Evolutionary conservation across 2,329 filamentous ascomycete genomes (phyloP).

Genomic region (Cryphonectria parasitica): DNA sequence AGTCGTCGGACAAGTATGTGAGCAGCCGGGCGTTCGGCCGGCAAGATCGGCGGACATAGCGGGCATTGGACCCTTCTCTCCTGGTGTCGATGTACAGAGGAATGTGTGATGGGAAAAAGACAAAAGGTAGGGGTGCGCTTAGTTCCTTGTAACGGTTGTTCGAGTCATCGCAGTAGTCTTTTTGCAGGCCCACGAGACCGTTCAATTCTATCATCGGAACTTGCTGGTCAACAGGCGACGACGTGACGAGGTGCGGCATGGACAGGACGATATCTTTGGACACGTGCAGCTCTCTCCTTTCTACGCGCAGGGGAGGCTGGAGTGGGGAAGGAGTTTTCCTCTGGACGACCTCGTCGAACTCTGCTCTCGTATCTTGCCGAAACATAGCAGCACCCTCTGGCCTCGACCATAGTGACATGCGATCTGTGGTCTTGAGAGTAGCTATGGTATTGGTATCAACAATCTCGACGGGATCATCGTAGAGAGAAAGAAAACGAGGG

Average conservation of each 20-base stretch:
- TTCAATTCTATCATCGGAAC: constrained; percentile 72
- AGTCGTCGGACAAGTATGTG: constrained; percentile 77
- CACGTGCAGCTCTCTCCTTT: constrained; percentile 52
- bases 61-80: constrained; percentile 80
- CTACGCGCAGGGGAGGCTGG: constrained; percentile 52
- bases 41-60: constrained; percentile 92
- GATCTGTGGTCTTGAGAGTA: constrained; percentile 73
- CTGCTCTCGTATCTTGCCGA: constrained; percentile 67
- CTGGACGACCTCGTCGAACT: constrained; percentile 71
- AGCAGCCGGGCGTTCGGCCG: constrained; percentile 86
- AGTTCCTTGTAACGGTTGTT: constrained; percentile 71
- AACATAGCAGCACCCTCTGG: constrained; percentile 66
- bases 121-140: constrained; percentile 69
- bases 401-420: constrained; percentile 77
- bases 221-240: constrained; percentile 58
- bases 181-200: constrained; percentile 74
- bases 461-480: constrained; percentile 64
- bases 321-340: constrained; percentile 36
- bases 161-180: constrained; percentile 69
- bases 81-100: constrained; percentile 94
- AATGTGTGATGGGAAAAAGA: constrained; percentile 85
- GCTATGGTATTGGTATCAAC: constrained; percentile 77
- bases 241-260: constrained; percentile 68
- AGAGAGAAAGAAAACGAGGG: constrained; percentile 73
- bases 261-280: constrained; percentile 61